A percentile compares a stretch with the other conserved stretches of the same genome.
phyloP scores from a whole-genome alignment of 306 rosid genomes.

The Quercus wislizeni region DNA sequence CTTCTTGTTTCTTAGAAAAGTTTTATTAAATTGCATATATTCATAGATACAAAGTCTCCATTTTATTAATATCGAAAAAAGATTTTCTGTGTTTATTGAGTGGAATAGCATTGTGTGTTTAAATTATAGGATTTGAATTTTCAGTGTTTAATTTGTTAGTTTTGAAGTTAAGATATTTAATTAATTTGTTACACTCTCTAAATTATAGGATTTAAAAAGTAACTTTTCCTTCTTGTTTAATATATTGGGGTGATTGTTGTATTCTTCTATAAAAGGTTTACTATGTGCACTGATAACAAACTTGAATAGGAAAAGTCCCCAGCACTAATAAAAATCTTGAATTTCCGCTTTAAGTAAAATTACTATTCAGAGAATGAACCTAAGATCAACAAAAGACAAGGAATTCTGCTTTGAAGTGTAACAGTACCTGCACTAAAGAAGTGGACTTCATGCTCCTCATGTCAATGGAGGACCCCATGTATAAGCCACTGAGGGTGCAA shows the following conservation, averaged over 20 bases:
- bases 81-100: neutral
- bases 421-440: constrained; percentile 48
- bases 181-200: neutral
- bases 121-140: too few relatives aligned
- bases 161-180: too few relatives aligned
- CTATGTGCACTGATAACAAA: neutral
- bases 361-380: neutral
- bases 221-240: too few relatives aligned
- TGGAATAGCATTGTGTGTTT: too few relatives aligned
- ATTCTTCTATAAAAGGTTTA: constrained; percentile 5
- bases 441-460: constrained; percentile 48
- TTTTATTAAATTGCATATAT: neutral
- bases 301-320: constrained; percentile 2
- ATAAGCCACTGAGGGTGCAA: constrained; percentile 65
- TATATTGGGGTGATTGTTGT: neutral
- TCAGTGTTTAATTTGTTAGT: too few relatives aligned
- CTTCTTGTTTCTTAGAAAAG: neutral
- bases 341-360: constrained; percentile 1
- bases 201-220: too few relatives aligned
- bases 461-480: constrained; percentile 67
- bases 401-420: constrained; percentile 27
- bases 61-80: too few relatives aligned
- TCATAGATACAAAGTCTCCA: neutral
- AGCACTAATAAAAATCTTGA: neutral
- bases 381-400: constrained; percentile 18